These are phyloP conservation scores for Tremellales sp. DNA, from an alignment of 1,284 basidiomycete species.

Conservation along the genomic window DNA sequence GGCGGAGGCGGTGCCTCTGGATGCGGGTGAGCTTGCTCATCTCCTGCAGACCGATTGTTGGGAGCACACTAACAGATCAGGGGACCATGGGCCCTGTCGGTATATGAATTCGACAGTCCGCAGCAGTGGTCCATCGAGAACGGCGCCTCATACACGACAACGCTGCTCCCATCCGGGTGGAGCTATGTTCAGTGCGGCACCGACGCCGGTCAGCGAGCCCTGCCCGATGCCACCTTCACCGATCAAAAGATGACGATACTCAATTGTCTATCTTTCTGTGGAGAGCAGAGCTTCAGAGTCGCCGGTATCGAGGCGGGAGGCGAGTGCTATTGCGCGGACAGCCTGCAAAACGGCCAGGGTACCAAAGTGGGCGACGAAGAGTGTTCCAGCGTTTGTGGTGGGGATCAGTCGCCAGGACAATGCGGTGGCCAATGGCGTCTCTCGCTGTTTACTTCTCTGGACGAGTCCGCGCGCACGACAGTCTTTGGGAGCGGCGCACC, in stretches of 20 bases:
- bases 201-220: conserved; percentile 1
- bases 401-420: conserved; percentile 4
- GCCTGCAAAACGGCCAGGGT: conserved; percentile 5
- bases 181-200: conserved; percentile 2
- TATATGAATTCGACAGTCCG: neutral
- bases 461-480: neutral
- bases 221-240: conserved; percentile 4
- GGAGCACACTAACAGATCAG: too few species aligned
- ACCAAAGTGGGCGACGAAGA: conserved; percentile 4
- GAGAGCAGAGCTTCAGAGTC: conserved; percentile 20
- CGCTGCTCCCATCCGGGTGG: conserved; percentile 3
- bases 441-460: conserved; percentile 4
- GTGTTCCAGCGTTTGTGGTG: conserved; percentile 8
- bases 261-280: conserved; percentile 5
- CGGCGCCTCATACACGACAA: neutral
- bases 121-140: neutral
- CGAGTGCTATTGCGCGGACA: neutral
- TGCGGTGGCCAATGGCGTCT: conserved; percentile 2
- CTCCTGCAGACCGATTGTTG: too few species aligned
- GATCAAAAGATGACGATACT: conserved; percentile 10
- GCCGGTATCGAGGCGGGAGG: conserved; percentile 2
- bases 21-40: conserved; percentile 2
- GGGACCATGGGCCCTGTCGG: neutral
- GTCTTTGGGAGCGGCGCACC: too few species aligned
- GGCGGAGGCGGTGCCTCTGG: neutral